Evolutionary conservation across 208 protist genomes (phyloP).

Genomic region (Strigomonas culicis): DNA sequence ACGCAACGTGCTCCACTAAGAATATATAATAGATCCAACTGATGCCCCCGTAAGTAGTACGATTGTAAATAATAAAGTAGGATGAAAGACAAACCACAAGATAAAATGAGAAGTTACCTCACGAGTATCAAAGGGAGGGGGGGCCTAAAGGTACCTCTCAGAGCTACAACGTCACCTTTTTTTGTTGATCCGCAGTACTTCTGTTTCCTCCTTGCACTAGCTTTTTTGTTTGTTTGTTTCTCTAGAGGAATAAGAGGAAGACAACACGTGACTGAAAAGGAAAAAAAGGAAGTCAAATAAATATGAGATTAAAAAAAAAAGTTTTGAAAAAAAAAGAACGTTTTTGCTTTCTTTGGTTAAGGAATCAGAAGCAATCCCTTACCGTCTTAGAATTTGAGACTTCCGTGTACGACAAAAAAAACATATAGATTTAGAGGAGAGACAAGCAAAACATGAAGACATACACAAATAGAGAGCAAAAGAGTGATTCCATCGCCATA

Average conservation of each 20-base stretch:
- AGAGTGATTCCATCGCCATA: neutral
- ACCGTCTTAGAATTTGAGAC: neutral
- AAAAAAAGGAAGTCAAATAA: conserved; percentile 9
- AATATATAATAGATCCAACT: neutral
- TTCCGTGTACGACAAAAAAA: conserved; percentile 6
- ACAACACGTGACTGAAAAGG: neutral
- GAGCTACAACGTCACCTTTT: conserved; percentile 9
- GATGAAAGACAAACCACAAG: neutral
- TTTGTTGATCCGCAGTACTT: neutral
- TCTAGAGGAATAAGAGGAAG: neutral
- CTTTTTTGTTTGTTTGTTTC: neutral
- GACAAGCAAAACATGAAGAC: neutral
- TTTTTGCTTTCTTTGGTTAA: neutral
- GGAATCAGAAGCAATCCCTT: too few relatives aligned
- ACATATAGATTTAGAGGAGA: neutral
- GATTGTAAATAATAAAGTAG: neutral
- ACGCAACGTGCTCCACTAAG: neutral
- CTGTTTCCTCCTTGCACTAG: neutral
- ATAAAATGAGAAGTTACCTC: neutral
- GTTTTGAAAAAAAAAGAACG: conserved; percentile 11
- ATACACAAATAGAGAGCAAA: neutral
- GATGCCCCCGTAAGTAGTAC: too few relatives aligned
- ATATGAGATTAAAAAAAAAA: conserved; percentile 8
- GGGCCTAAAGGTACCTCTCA: neutral
- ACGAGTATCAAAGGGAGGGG: conserved; percentile 2